Percentiles rank a stretch among this genome's conserved stretches.
Conservation (phyloP, 1,284 basidiomycete species). For the Puccinia brachypodii region DNA sequence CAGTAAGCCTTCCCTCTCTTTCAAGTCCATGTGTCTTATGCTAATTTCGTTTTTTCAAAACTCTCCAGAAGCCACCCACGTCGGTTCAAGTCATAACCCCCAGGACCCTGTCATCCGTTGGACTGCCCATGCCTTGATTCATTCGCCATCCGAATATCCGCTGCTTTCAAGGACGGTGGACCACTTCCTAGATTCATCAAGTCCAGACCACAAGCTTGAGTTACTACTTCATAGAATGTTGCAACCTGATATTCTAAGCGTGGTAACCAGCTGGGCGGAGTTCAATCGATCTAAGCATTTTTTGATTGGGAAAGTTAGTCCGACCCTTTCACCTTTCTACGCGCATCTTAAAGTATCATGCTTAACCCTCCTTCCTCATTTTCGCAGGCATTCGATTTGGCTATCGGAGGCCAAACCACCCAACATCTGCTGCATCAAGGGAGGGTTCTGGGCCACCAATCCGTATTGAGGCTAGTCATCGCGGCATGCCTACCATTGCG, state of each 20-base stretch:
- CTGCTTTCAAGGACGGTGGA: slow-evolving; percentile 14
- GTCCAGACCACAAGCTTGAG: slow-evolving; percentile 5
- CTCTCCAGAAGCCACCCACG: neutral
- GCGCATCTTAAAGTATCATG: neutral
- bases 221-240: slow-evolving; percentile 14
- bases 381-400: slow-evolving; percentile 37
- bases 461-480: slow-evolving; percentile 24
- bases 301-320: slow-evolving; percentile 16
- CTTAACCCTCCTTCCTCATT: neutral
- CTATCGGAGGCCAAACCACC: neutral
- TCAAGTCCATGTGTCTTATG: neutral
- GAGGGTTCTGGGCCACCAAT: neutral
- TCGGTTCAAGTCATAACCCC: neutral
- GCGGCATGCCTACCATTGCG: slow-evolving; percentile 21
- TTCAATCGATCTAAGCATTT: slow-evolving; percentile 20
- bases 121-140: slow-evolving; percentile 24
- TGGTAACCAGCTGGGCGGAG: neutral
- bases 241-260: slow-evolving; percentile 8
- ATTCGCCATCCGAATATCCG: slow-evolving; percentile 33
- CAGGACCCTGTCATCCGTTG: slow-evolving; percentile 17
- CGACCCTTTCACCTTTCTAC: neutral
- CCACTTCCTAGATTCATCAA: slow-evolving; percentile 1
- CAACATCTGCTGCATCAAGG: neutral
- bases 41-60: neutral
- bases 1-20: neutral